A percentile compares a stretch with the other conserved stretches of the same genome.
phyloP scores from a whole-genome alignment of 352 stramenopile genomes.

The Pythium utonaiense region DNA sequence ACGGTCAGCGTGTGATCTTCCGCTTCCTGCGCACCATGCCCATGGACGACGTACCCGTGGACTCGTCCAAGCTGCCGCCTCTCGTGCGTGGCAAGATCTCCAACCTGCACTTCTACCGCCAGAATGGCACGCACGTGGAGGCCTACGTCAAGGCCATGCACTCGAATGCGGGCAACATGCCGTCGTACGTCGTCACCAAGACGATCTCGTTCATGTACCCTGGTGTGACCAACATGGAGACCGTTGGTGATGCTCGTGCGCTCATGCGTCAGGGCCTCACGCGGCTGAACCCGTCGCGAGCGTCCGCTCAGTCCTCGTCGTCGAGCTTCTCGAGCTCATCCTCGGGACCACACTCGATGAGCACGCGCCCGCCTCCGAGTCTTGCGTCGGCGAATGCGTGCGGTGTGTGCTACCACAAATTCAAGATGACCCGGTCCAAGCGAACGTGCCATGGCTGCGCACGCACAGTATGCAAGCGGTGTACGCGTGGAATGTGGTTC shows the following conservation, averaged over 20 bases:
- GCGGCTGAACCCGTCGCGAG: constrained; percentile 11
- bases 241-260: constrained; percentile 27
- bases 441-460: constrained; percentile 28
- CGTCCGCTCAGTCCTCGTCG: neutral
- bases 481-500: constrained; percentile 30
- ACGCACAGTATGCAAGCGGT: constrained; percentile 31
- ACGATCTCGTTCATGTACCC: constrained; percentile 36
- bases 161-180: constrained; percentile 32
- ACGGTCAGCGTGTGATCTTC: constrained; percentile 38
- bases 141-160: constrained; percentile 32
- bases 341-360: neutral
- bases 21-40: constrained; percentile 29
- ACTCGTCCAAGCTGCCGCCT: constrained; percentile 21
- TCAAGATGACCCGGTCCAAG: constrained; percentile 36
- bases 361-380: constrained; percentile 1
- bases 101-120: constrained; percentile 34
- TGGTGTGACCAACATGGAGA: constrained; percentile 34
- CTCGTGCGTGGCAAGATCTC: constrained; percentile 41
- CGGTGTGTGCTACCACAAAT: constrained; percentile 35
- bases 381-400: constrained; percentile 23
- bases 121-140: constrained; percentile 32
- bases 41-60: constrained; percentile 34
- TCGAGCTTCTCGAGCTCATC: constrained; percentile 12
- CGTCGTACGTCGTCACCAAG: constrained; percentile 35
- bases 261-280: constrained; percentile 27